Conservation (phyloP, 345 rosid species). For the Eucalyptus pauciflora region DNA sequence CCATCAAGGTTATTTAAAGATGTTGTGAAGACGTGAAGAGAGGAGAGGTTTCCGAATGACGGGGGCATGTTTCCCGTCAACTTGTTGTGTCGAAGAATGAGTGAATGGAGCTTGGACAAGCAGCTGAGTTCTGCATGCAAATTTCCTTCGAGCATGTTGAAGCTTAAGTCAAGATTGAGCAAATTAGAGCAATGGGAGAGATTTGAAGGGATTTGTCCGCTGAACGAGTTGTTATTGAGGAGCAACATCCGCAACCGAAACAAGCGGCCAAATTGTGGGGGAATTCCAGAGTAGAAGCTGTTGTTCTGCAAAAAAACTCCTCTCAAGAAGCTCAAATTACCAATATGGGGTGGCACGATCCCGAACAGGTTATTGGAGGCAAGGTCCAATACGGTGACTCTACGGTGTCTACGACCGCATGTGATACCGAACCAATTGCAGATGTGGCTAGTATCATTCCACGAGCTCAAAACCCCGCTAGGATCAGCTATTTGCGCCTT, state of each 20-base stretch:
- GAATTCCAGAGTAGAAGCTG: neutral
- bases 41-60: neutral
- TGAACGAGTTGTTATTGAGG: neutral
- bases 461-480: neutral
- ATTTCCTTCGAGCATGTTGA: neutral
- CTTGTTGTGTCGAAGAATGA: neutral
- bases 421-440: neutral
- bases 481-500: neutral
- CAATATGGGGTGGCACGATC: neutral
- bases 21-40: neutral
- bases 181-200: neutral
- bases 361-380: neutral
- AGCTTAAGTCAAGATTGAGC: neutral
- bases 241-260: neutral
- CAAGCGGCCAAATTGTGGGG: neutral
- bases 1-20: fast-evolving
- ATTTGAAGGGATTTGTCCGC: neutral
- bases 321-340: neutral
- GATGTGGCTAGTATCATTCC: neutral
- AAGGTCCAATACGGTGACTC: neutral
- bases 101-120: neutral
- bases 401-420: neutral
- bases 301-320: neutral
- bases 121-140: neutral
- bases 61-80: neutral